Evolutionary conservation across 2,329 filamentous ascomycete species (phyloP).

Genomic region (Aspergillus piperis): DNA sequence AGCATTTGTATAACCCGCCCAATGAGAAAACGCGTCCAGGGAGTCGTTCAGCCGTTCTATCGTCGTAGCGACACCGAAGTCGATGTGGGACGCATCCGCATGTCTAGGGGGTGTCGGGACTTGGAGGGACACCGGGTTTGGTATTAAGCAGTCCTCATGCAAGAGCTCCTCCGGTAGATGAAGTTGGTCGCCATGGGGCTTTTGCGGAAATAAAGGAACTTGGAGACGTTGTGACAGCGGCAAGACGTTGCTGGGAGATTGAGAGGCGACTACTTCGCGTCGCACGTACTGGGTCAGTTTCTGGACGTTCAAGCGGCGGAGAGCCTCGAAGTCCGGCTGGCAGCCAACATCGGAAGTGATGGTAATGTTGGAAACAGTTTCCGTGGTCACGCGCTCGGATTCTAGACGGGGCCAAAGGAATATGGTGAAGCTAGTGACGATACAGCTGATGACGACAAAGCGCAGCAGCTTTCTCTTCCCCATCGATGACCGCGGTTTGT

Average conservation of each 20-base stretch:
- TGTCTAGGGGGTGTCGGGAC: slow-evolving; percentile 49
- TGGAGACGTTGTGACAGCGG: slow-evolving; percentile 32
- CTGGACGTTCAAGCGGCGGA: slow-evolving; percentile 27
- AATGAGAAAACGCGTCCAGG: slow-evolving; percentile 56
- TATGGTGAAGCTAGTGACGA: slow-evolving; percentile 28
- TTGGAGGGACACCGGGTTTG: slow-evolving; percentile 49
- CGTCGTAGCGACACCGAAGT: slow-evolving; percentile 61
- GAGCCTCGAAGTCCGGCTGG: slow-evolving; percentile 28
- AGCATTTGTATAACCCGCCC: slow-evolving; percentile 55
- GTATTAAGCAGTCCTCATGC: slow-evolving; percentile 41
- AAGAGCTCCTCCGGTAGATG: slow-evolving; percentile 13
- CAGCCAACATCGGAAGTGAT: slow-evolving; percentile 31
- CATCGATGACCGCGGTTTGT: slow-evolving; percentile 24
- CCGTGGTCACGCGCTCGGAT: slow-evolving; percentile 15
- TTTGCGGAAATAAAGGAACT: slow-evolving; percentile 27
- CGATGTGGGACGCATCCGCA: slow-evolving; percentile 52
- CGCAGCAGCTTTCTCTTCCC: slow-evolving; percentile 37
- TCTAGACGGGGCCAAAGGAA: slow-evolving; percentile 31
- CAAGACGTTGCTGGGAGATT: slow-evolving; percentile 24
- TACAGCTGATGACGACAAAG: slow-evolving; percentile 28
- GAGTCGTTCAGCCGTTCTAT: slow-evolving; percentile 54
- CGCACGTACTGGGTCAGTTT: slow-evolving; percentile 34
- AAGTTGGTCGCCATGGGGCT: slow-evolving; percentile 3
- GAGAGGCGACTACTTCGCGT: slow-evolving; percentile 31
- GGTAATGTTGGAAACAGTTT: slow-evolving; percentile 32